phyloP scores from a whole-genome alignment of 2,329 filamentous ascomycete genomes.

The Aspergillus unguis region DNA sequence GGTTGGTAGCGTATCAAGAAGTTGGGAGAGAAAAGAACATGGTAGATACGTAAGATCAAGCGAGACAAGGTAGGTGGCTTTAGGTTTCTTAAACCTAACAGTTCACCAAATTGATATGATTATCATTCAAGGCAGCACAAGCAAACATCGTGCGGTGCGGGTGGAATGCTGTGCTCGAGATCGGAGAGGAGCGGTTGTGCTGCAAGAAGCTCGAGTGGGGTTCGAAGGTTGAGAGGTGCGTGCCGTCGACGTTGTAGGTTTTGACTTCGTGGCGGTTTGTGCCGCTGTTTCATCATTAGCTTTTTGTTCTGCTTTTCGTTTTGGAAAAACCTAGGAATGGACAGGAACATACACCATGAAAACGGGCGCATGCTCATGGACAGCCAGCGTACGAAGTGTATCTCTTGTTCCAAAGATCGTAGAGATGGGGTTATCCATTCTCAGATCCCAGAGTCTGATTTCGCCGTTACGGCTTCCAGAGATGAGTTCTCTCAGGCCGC shows the following conservation, averaged over 20 bases:
- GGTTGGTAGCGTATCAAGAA: too few relatives aligned
- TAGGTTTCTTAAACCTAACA: constrained; percentile 43
- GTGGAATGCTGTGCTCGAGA: constrained; percentile 89
- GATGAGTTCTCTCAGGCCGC: constrained; percentile 85
- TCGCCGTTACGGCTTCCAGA: constrained; percentile 89
- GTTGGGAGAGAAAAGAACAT: too few relatives aligned
- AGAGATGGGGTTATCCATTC: constrained; percentile 74
- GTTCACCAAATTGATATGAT: constrained; percentile 84
- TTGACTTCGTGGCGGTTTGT: constrained; percentile 85
- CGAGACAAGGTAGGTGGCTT: too few relatives aligned
- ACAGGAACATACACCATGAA: constrained; percentile 78
- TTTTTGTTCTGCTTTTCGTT: not conserved
- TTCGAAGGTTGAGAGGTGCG: constrained; percentile 76
- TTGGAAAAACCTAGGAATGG: not conserved
- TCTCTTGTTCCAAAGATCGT: constrained; percentile 72
- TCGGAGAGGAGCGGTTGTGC: constrained; percentile 74
- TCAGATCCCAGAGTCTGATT: constrained; percentile 93
- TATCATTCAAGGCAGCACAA: constrained; percentile 79
- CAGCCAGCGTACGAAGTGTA: constrained; percentile 78
- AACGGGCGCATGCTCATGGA: constrained; percentile 93
- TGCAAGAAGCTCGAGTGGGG: constrained; percentile 87
- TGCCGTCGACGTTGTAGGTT: constrained; percentile 84
- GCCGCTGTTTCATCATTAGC: constrained; percentile 55
- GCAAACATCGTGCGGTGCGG: constrained; percentile 90
- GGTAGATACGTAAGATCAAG: too few relatives aligned